Conservation (phyloP, 352 stramenopile species). For the Globisporangium nagaii region DNA sequence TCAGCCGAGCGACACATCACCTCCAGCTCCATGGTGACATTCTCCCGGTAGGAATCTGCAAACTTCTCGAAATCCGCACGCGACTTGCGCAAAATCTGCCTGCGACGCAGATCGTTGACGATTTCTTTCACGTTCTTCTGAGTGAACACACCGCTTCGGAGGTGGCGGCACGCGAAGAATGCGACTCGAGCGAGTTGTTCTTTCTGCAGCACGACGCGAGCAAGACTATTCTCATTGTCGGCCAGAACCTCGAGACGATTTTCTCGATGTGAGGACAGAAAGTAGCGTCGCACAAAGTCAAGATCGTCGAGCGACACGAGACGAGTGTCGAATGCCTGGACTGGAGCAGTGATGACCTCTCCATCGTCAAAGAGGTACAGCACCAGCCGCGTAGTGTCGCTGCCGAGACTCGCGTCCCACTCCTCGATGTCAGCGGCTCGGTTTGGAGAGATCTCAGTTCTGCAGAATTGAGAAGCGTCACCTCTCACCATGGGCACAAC, state of each 20-base stretch:
- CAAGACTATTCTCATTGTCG: background rate
- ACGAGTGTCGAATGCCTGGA: constrained; percentile 5
- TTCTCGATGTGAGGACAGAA: background rate
- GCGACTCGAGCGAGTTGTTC: constrained; percentile 2
- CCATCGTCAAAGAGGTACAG: constrained; percentile 27
- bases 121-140: constrained; percentile 22
- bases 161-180: background rate
- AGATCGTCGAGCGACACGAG: background rate
- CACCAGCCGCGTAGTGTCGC: constrained; percentile 8
- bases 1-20: background rate
- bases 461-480: background rate
- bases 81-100: constrained; percentile 10
- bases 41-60: constrained; percentile 6
- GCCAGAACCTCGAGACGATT: background rate
- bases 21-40: constrained; percentile 1
- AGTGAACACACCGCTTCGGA: constrained; percentile 13
- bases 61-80: constrained; percentile 11
- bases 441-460: background rate
- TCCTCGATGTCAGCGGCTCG: background rate
- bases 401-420: background rate
- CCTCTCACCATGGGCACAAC: background rate
- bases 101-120: constrained; percentile 10
- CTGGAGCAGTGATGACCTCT: constrained; percentile 10
- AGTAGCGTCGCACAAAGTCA: background rate
- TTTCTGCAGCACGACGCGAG: constrained; percentile 5